Evolutionary conservation across 1,284 basidiomycete species (phyloP).

Genomic region (Athelia sp.): DNA sequence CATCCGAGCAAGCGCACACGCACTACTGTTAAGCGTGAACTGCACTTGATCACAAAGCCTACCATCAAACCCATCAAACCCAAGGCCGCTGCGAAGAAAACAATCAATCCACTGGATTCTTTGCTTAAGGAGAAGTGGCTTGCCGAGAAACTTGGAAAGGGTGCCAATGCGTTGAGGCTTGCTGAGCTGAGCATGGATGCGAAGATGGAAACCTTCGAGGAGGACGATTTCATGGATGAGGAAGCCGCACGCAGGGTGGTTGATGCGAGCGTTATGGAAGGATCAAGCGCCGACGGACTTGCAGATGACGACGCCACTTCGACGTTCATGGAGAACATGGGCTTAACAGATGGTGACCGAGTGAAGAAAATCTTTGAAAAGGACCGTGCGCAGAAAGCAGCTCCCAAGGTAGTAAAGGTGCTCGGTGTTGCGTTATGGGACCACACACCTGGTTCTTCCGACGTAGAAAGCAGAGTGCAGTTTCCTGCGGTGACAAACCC

Average conservation of each 20-base stretch:
- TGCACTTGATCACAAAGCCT: too few relatives aligned
- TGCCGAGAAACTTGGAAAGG: constrained; percentile 39
- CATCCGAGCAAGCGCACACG: too few relatives aligned
- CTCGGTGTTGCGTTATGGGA: constrained; percentile 38
- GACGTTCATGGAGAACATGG: too few relatives aligned
- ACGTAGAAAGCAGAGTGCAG: background rate
- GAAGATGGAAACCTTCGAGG: constrained; percentile 31
- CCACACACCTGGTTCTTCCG: background rate
- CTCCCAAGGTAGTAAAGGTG: constrained; percentile 6
- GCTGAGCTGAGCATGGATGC: constrained; percentile 36
- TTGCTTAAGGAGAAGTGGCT: constrained; percentile 48
- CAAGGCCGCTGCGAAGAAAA: constrained; percentile 19
- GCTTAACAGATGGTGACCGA: constrained; percentile 17
- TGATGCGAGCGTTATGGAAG: constrained; percentile 14
- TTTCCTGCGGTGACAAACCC: background rate
- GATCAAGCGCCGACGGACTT: constrained; percentile 25
- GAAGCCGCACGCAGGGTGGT: constrained; percentile 32
- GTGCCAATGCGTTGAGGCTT: constrained; percentile 33
- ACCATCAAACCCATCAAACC: background rate
- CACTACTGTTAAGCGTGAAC: too few relatives aligned
- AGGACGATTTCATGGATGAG: constrained; percentile 30
- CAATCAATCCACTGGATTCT: constrained; percentile 44
- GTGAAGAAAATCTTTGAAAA: constrained; percentile 35
- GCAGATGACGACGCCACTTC: constrained; percentile 30
- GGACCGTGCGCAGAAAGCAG: constrained; percentile 21